Base-by-base conservation (phyloP, 202 grass and related monocot genomes). In the Digitaria exilis region DNA sequence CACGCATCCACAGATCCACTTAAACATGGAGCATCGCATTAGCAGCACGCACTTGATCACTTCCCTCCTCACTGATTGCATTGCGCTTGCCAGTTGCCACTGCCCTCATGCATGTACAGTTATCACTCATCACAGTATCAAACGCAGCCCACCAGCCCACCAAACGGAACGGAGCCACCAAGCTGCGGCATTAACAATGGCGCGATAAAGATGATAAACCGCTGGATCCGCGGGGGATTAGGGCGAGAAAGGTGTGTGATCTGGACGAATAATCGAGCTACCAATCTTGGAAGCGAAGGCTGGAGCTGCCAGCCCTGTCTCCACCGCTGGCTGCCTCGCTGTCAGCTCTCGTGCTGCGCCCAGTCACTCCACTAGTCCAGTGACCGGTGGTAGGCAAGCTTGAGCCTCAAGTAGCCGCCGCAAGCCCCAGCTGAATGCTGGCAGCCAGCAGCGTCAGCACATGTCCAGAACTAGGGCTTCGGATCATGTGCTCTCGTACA, bases 191-290 rank as follows among this genome's bases (percentile, higher is more conserved):
- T 15, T 75, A 78, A 30, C 14, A 25, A 57, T 6, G 57, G 22
- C 0, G 0, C 7, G 21, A 39, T 39, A 39, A 39, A 22, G 22
- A 76, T 76, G 22, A 76, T 76, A 19, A 76, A 42, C 73, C n/a
- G 52, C 51, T 15, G 50, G 67, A 48, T 48, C 42, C 2, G 14
- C 13, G 2, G 21, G 21, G 34, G 32, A n/a, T n/a, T n/a, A 14
- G 9, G 5, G 4, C 2, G 54, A 41, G 0, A 43, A 60, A 66
- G 7, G n/a, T 15, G 30, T n/a, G 46, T 24, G 51, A 70, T 7
- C 65, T 70, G 65, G 50, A 69, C 25, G 79, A 82, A 83, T 83
- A 75, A 75, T 83, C 59, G 59, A 65, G 81, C 30, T 54, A 52
- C 58, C 19, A 78, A 67, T 66, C 59, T 30, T 69, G 49, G 78